Evolutionary conservation across 2,329 filamentous ascomycete genomes (phyloP).

Genomic region (Aspergillus tamarii): DNA sequence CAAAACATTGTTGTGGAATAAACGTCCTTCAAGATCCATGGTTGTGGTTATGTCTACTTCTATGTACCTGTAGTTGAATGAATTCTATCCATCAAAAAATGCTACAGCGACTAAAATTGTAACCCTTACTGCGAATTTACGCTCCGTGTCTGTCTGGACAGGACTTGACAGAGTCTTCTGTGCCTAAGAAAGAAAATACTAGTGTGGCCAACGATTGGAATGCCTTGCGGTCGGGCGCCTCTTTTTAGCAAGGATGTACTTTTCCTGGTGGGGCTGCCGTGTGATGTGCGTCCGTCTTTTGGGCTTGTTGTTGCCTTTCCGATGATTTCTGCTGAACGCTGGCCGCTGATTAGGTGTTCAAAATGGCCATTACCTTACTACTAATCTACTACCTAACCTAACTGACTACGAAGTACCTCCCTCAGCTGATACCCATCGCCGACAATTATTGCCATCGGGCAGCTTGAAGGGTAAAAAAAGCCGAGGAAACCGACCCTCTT

Average conservation of each 20-base stretch:
- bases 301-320: background rate
- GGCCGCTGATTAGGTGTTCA: constrained; percentile 6
- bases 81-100: background rate
- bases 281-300: constrained; percentile 11
- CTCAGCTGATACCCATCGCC: background rate
- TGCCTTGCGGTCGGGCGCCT: constrained; percentile 12
- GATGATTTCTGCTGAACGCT: constrained; percentile 1
- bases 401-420: background rate
- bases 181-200: background rate
- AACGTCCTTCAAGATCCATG: background rate
- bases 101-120: constrained; percentile 9
- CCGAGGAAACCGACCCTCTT: background rate
- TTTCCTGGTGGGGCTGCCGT: constrained; percentile 14
- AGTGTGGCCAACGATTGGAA: background rate
- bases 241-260: constrained; percentile 14
- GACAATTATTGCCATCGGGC: background rate
- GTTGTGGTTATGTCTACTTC: background rate
- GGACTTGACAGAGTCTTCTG: background rate
- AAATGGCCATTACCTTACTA: constrained; percentile 3
- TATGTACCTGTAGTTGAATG: background rate
- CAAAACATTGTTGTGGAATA: constrained; percentile 17
- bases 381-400: background rate
- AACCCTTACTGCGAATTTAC: background rate
- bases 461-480: background rate
- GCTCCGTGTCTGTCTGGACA: background rate